These are phyloP conservation scores for Colletotrichum sp. DNA, from an alignment of 2,329 filamentous ascomycete species.

Conservation along the genomic window DNA sequence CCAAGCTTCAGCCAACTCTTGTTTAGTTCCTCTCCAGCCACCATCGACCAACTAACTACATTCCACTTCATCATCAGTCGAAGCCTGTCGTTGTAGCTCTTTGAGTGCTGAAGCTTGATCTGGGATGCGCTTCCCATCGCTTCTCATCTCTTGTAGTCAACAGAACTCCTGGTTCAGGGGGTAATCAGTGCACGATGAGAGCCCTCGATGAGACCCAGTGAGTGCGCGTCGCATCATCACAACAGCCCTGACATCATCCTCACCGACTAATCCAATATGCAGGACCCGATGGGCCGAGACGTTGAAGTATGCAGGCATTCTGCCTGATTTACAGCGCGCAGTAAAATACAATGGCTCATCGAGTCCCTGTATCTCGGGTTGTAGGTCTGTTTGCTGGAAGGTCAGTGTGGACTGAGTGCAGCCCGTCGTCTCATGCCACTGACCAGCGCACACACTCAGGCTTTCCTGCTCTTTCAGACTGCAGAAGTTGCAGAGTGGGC, in stretches of 20 bases:
- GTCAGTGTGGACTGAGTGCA: conserved; percentile 42
- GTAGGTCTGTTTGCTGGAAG: conserved; percentile 94
- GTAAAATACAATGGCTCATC: conserved; percentile 63
- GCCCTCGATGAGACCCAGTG: conserved; percentile 15
- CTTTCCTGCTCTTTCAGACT: conserved; percentile 79
- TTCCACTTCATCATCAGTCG: neutral
- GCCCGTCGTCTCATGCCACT: neutral
- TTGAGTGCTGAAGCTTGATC: neutral
- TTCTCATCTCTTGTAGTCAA: neutral
- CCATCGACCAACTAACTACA: conserved; percentile 5
- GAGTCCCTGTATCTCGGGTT: conserved; percentile 72
- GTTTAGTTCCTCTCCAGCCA: conserved; percentile 12
- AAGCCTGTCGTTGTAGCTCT: neutral
- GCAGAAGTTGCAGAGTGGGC: conserved; percentile 72
- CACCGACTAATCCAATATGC: neutral
- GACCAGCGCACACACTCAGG: conserved; percentile 48
- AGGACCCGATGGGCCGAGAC: conserved; percentile 74
- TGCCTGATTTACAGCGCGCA: conserved; percentile 68
- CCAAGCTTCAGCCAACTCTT: conserved; percentile 9
- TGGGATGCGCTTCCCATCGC: neutral
- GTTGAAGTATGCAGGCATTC: conserved; percentile 59
- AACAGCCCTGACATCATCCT: conserved; percentile 22
- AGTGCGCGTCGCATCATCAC: conserved; percentile 4
- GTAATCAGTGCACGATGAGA: conserved; percentile 7
- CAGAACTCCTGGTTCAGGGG: neutral